Base-by-base conservation (phyloP, 768 basidiomycete genomes). In the Termitomyces sp. region DNA sequence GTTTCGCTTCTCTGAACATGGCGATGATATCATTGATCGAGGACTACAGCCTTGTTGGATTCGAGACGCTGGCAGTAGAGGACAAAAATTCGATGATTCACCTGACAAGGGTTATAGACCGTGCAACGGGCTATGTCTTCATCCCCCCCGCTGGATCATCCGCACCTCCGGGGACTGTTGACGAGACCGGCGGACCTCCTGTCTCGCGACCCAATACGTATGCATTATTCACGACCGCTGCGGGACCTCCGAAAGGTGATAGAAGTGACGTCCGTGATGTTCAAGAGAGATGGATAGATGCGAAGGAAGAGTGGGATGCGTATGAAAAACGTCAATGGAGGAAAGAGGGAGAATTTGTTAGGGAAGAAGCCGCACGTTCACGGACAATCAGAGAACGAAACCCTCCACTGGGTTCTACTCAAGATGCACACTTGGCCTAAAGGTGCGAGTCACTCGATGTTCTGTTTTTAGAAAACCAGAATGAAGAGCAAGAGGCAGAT, bases 21-120 rank as follows among this genome's bases (percentile, higher is more conserved):
- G 89, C 91, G 0, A 87, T 98, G 70, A 90, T 93, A 61, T 94
- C 91, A 14, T 73, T 98, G n/a, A 86, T 98, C 45, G 95, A 98
- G 70, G 96, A 98, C 70, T 98, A 86, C 71, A 82, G 88, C 40
- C 83, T 98, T 17, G 94, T 99, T 15, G 92, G 93, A 1, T 99
- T 99, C 66, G 96, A 98, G 75, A 98, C 97, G 0, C 81, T 99
- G 1, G 95, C 96, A 0, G 95, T 99, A 12, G 97, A 99, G 91
- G 96, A 99, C 74, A 98, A 97, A 73, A 77, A 86, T 56, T 97
- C 94, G 5, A 99, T 99, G 96, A 76, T 98, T 4, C 86, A 94
- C 62, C 83, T 99, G 1, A 87, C 89, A 8, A 84, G 85, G 5
- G 82, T 81, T 38, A 87, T 99, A 65, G 97, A 99, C 73, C 87